These are phyloP conservation scores for Aspergillus fumigatiaffinis DNA, from an alignment of 2,329 filamentous ascomycete species.

Conservation along the genomic window DNA sequence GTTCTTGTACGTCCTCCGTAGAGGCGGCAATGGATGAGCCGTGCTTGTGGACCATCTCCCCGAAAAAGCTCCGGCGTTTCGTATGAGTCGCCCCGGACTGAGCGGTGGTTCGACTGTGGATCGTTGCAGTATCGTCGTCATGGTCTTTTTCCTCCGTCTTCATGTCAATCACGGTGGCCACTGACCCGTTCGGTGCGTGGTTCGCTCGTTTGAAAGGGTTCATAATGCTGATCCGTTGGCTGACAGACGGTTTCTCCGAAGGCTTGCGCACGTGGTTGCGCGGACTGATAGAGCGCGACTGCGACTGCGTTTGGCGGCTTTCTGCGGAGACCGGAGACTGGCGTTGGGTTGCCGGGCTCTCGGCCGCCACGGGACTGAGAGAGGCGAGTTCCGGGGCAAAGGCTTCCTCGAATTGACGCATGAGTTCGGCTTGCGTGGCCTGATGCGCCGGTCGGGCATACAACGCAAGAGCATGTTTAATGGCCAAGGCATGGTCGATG, in stretches of 20 bases:
- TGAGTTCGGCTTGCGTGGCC: constrained; percentile 37
- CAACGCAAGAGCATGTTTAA: constrained; percentile 73
- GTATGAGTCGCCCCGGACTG: constrained; percentile 31
- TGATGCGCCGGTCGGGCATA: constrained; percentile 60
- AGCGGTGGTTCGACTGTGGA: constrained; percentile 35
- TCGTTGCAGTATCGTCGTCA: constrained; percentile 35
- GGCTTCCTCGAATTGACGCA: constrained; percentile 35
- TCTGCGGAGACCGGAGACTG: constrained; percentile 28
- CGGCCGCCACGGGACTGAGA: constrained; percentile 47
- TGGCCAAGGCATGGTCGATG: constrained; percentile 81
- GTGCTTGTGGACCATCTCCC: constrained; percentile 32
- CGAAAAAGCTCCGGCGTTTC: constrained; percentile 41
- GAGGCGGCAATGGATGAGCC: constrained; percentile 26
- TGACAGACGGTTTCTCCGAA: constrained; percentile 35
- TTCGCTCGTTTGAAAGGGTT: constrained; percentile 42
- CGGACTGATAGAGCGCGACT: constrained; percentile 26
- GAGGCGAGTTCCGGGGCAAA: constrained; percentile 63
- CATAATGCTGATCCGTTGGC: constrained; percentile 41
- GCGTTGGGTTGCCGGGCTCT: constrained; percentile 42
- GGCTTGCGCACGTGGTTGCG: constrained; percentile 30
- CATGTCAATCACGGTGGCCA: constrained; percentile 31
- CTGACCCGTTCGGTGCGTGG: constrained; percentile 34
- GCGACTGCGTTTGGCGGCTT: constrained; percentile 16
- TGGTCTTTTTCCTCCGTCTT: constrained; percentile 19
- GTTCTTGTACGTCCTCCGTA: constrained; percentile 21